phyloP scores from a whole-genome alignment of 164 flowering plant genomes.

The Sedum album region DNA sequence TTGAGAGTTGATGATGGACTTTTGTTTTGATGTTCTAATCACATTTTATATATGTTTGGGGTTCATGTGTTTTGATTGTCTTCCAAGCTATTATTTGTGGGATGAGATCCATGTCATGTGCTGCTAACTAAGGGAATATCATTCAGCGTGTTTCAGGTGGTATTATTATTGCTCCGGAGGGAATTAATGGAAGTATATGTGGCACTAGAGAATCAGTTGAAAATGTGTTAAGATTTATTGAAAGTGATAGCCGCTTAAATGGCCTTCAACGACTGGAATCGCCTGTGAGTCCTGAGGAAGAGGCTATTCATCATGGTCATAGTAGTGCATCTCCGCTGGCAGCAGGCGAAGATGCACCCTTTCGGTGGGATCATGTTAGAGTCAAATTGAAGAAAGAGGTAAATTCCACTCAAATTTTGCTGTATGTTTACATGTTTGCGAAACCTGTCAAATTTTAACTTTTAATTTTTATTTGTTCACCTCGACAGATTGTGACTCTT shows the following conservation, averaged over 20 bases:
- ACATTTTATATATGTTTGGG: neutral
- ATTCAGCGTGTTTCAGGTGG: conserved; percentile 98
- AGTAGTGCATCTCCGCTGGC: conserved; percentile 75
- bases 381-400: conserved; percentile 95
- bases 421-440: neutral
- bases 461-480: too few species aligned
- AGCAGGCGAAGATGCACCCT: conserved; percentile 96
- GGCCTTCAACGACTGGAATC: conserved; percentile 77
- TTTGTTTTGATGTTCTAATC: neutral
- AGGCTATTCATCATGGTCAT: conserved; percentile 93
- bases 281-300: conserved; percentile 93
- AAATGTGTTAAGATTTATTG: conserved; percentile 65
- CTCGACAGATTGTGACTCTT: conserved; percentile 76
- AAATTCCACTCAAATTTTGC: conserved; percentile 2
- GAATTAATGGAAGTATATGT: conserved; percentile 96
- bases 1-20: neutral
- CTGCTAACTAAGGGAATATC: conserved; percentile 51
- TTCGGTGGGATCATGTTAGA: conserved; percentile 97
- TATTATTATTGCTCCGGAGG: conserved; percentile 92
- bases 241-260: conserved; percentile 54
- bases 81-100: too few species aligned
- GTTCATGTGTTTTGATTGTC: too few species aligned
- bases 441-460: neutral
- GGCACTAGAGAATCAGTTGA: conserved; percentile 73
- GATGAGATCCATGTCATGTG: neutral